Evolutionary conservation across 2,329 filamentous ascomycete genomes (phyloP), one percentile per base, ranked within the genome.

Genomic region (Aureobasidium leucospermi): DNA sequence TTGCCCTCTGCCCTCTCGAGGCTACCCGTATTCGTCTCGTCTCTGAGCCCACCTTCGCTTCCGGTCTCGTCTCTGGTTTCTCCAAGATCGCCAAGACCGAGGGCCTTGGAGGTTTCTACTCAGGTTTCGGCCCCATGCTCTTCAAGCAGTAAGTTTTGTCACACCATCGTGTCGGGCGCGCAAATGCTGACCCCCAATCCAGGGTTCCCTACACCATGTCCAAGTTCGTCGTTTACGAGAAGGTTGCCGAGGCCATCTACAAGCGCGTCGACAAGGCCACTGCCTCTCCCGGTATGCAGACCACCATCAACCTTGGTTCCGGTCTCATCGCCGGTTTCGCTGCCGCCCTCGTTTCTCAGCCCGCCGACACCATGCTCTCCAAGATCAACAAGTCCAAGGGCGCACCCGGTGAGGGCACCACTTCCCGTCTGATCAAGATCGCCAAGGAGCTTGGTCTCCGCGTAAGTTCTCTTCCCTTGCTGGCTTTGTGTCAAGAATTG

Each of bases 341-440:
- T 70, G 90, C 90, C 69, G 90, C 90, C 73, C 74, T 93, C 69
- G 83, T 95, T 74, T 95, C 90, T 64, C 90, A 95, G 81, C 90
- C 90, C 68, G 90, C 90, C 74, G 90, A 95, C 76, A 95, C 90
- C 73, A 95, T 95, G 90, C 86, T 95, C 65, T 88, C 84, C 79
- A 94, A 93, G 85, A 94, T 95, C 83, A 95, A 95, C 88, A 94
- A 94, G 88, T 90, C 88, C 78, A 86, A 90, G 81, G 90, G 89
- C 78, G 80, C 85, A 63, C 89, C 90, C 66, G 90, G 90, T 81
- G 89, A 95, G 81, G 85, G 90, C 71, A 94, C 88, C 70, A 83
- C 83, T 73, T 82, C 80, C 75, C 87, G 90, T 76, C 79, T 95
- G 71, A 81, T 93, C 81, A 94, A 94, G 86, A 95, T 95, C 71